Evolutionary conservation across 495 filamentous ascomycete species (phyloP).

Genomic region (Podospora tetraspora): DNA sequence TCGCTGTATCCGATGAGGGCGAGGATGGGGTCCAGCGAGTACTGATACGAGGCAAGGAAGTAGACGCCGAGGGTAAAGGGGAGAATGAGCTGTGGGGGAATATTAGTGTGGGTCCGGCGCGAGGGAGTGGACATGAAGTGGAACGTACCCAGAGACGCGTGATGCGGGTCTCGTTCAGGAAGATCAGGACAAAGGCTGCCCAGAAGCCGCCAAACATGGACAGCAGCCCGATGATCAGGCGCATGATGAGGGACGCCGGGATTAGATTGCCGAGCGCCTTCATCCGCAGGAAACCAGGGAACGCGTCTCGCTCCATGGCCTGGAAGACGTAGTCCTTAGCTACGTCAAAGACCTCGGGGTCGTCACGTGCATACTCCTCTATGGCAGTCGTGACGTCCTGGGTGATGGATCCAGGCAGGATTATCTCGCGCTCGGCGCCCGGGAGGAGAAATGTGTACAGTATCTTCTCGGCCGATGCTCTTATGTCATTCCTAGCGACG

Average conservation of each 20-base stretch:
- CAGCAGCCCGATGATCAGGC: slow-evolving; percentile 79
- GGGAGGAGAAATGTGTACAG: slow-evolving; percentile 92
- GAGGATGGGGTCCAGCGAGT: slow-evolving; percentile 85
- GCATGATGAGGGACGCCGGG: slow-evolving; percentile 74
- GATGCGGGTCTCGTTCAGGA: slow-evolving; percentile 68
- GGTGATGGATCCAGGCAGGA: slow-evolving; percentile 79
- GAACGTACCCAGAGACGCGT: slow-evolving; percentile 75
- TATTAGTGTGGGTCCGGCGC: slow-evolving; percentile 20
- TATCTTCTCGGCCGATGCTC: slow-evolving; percentile 93
- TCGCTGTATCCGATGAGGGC: slow-evolving; percentile 87
- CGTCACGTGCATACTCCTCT: slow-evolving; percentile 83
- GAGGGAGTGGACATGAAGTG: neutral
- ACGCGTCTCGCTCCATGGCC: slow-evolving; percentile 98
- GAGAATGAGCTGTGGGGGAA: slow-evolving; percentile 64
- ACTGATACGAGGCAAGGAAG: slow-evolving; percentile 83
- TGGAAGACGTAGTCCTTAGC: slow-evolving; percentile 99
- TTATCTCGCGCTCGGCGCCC: slow-evolving; percentile 91
- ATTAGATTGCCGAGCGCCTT: slow-evolving; percentile 95
- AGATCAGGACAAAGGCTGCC: slow-evolving; percentile 87
- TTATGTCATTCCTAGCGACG: slow-evolving; percentile 78
- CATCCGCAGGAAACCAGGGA: slow-evolving; percentile 88
- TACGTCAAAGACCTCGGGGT: slow-evolving; percentile 93
- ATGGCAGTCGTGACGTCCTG: slow-evolving; percentile 74
- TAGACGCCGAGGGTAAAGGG: slow-evolving; percentile 90
- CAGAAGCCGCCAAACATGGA: slow-evolving; percentile 88